A percentile compares a stretch with the other conserved stretches of the same genome.
Evolutionary conservation across 305 asterid species (phyloP).

Genomic region (Salvia sclarea): DNA sequence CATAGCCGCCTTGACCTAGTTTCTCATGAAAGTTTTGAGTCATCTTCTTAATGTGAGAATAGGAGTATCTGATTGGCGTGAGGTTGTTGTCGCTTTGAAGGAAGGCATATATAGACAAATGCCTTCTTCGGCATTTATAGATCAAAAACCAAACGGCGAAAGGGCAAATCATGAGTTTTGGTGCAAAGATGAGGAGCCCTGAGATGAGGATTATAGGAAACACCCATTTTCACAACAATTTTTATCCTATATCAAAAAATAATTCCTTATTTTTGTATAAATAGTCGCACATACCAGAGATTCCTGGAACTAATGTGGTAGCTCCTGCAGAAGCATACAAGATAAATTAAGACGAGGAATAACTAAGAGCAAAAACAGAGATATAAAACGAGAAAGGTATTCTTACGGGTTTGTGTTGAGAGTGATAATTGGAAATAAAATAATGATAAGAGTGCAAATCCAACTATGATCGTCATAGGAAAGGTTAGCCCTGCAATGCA

Average conservation of each 20-base stretch:
- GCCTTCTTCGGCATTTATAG: slow-evolving; percentile 10
- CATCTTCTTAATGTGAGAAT: slow-evolving; percentile 19
- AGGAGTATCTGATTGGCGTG: slow-evolving; percentile 18
- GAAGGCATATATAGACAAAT: slow-evolving; percentile 16
- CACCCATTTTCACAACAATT: too few species aligned
- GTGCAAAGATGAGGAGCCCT: slow-evolving; percentile 10
- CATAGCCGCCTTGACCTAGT: slow-evolving; percentile 23
- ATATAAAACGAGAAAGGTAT: too few species aligned
- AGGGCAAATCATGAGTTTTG: background rate
- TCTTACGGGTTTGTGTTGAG: background rate
- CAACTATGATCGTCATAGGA: slow-evolving; percentile 4
- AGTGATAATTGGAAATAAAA: background rate
- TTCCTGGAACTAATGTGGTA: background rate
- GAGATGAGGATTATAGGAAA: background rate
- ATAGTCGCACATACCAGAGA: background rate
- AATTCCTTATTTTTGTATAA: too few species aligned
- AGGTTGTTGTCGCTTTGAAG: slow-evolving; percentile 12
- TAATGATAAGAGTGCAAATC: background rate
- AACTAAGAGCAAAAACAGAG: too few species aligned
- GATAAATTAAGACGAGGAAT: background rate
- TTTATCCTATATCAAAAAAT: too few species aligned
- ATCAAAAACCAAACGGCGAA: background rate
- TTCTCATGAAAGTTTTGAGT: background rate
- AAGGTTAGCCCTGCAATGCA: background rate
- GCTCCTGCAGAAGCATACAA: background rate